Conservation (phyloP, 2,329 filamentous ascomycete species). For the Neofusicoccum ribis region DNA sequence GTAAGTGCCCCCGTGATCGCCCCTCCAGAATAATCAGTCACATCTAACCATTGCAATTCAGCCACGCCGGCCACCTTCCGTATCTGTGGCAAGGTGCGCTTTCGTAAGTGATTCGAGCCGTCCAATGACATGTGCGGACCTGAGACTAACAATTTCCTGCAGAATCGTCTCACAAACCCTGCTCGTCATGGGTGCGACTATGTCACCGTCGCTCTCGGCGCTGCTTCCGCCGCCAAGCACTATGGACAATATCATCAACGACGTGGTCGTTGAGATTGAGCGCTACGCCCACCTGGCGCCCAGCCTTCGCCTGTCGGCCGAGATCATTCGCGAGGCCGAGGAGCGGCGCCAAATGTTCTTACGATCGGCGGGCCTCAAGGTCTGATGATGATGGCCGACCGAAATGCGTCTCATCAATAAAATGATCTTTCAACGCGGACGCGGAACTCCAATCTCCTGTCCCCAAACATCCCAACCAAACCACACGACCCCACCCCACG, state of each 20-base stretch:
- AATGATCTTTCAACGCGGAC: not conserved
- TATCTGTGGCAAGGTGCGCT: slow-evolving; percentile 85
- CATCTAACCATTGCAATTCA: slow-evolving; percentile 32
- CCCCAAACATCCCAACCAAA: slow-evolving; percentile 8
- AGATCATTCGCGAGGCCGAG: slow-evolving; percentile 77
- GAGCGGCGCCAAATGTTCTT: slow-evolving; percentile 65
- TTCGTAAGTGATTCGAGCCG: slow-evolving; percentile 34
- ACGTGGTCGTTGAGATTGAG: slow-evolving; percentile 74
- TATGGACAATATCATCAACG: slow-evolving; percentile 74
- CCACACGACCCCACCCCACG: slow-evolving; percentile 2
- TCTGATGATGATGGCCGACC: slow-evolving; percentile 7
- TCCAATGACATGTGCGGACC: not conserved
- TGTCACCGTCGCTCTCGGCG: slow-evolving; percentile 70
- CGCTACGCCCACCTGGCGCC: slow-evolving; percentile 73
- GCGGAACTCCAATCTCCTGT: slow-evolving; percentile 10
- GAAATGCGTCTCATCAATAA: slow-evolving; percentile 6
- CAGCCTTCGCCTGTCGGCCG: slow-evolving; percentile 72
- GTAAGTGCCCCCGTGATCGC: slow-evolving; percentile 50
- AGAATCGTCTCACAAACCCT: slow-evolving; percentile 81
- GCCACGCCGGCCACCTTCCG: slow-evolving; percentile 78
- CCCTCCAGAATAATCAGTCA: not conserved
- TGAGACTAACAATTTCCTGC: slow-evolving; percentile 10
- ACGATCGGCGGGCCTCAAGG: slow-evolving; percentile 31
- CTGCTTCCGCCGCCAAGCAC: slow-evolving; percentile 60
- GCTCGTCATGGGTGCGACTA: slow-evolving; percentile 80